These are phyloP conservation scores for Rhynchosporium secalis DNA, from an alignment of 2,329 filamentous ascomycete genomes.

Conservation along the genomic window DNA sequence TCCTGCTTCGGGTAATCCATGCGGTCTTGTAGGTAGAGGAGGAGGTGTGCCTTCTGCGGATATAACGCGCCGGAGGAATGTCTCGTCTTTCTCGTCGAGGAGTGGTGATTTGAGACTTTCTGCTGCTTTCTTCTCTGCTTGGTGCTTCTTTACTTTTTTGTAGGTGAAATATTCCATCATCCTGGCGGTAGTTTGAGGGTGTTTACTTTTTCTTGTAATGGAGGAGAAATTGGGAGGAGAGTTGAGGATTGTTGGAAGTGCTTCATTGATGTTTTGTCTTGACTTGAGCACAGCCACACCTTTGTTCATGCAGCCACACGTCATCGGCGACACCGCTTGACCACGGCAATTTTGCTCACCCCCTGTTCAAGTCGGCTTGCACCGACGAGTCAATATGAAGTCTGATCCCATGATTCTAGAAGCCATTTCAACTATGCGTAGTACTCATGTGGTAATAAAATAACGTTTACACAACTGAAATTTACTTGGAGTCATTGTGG, in stretches of 20 bases:
- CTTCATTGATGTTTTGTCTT: conserved; percentile 4
- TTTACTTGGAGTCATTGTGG: no score
- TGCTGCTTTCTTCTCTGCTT: conserved; percentile 47
- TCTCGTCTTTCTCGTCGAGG: conserved; percentile 57
- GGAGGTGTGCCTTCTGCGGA: conserved; percentile 50
- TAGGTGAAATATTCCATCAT: conserved; percentile 66
- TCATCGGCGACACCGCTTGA: not conserved
- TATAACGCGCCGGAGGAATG: conserved; percentile 58
- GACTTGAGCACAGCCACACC: conserved; percentile 8
- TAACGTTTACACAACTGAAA: no score
- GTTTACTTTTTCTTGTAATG: not conserved
- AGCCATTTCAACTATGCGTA: no score
- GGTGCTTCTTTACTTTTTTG: conserved; percentile 63
- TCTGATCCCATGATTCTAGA: no score
- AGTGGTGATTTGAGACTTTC: conserved; percentile 37
- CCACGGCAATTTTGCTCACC: not conserved
- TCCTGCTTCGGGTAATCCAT: conserved; percentile 29
- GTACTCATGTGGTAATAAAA: no score
- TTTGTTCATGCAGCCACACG: conserved; percentile 8
- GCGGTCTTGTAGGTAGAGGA: conserved; percentile 48
- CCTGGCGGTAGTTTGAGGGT: conserved; percentile 22
- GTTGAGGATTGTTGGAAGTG: not conserved
- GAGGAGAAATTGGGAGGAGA: not conserved
- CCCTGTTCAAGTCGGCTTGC: conserved; percentile 7
- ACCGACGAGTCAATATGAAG: not conserved